Evolutionary conservation across 2,329 filamentous ascomycete genomes (phyloP).

Genomic region (Verticillium tricorpus): DNA sequence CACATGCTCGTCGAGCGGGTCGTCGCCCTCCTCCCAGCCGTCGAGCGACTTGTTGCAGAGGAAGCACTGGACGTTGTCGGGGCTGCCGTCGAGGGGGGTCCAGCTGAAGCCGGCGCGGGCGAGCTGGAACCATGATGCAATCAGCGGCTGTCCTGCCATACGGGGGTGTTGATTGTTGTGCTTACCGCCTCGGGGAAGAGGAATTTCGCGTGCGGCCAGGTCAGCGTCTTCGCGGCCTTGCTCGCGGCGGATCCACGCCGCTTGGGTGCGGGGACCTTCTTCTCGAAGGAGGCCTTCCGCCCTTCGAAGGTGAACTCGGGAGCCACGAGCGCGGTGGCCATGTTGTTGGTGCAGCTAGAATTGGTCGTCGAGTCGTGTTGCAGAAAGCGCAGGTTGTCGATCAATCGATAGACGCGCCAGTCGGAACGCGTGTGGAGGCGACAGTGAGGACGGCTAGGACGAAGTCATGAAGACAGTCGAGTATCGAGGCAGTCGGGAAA

Average conservation of each 20-base stretch:
- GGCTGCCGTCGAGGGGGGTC: conserved; percentile 66
- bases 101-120: conserved; percentile 91
- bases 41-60: conserved; percentile 79
- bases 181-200: conserved; percentile 60
- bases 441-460: background rate
- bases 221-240: conserved; percentile 49
- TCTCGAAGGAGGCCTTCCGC: conserved; percentile 76
- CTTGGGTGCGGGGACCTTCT: conserved; percentile 57
- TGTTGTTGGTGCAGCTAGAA: background rate
- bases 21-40: conserved; percentile 86
- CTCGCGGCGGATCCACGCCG: conserved; percentile 65
- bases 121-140: conserved; percentile 49
- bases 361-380: background rate
- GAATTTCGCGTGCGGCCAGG: conserved; percentile 71
- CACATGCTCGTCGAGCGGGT: conserved; percentile 79
- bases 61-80: conserved; percentile 89
- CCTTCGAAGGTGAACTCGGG: conserved; percentile 59
- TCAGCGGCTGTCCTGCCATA: background rate
- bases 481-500: background rate
- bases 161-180: too few species aligned
- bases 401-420: background rate
- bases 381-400: background rate
- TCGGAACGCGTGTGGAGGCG: background rate
- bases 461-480: background rate
- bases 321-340: conserved; percentile 2